Evolutionary conservation across 495 filamentous ascomycete genomes (phyloP).

Genomic region (Eremomyces bilateralis): DNA sequence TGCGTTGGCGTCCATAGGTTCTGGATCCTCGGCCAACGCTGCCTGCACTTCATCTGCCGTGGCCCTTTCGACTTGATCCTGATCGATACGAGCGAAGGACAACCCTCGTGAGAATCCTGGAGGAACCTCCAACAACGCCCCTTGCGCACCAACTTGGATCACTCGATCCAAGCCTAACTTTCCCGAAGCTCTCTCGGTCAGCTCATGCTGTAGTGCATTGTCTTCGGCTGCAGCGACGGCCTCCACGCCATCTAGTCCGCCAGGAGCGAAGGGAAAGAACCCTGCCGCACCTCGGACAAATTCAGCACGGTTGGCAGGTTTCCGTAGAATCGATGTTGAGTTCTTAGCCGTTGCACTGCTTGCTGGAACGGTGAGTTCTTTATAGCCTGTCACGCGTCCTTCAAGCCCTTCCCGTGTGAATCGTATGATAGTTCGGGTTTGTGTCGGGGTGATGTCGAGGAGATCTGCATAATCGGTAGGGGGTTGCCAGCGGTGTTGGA

Average conservation of each 20-base stretch:
- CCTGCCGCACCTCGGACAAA: conserved; percentile 91
- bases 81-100: too few relatives aligned
- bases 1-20: conserved; percentile 20
- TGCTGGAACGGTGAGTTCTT: conserved; percentile 81
- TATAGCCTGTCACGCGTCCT: conserved; percentile 82
- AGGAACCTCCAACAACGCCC: conserved; percentile 57
- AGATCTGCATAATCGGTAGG: conserved; percentile 54
- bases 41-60: conserved; percentile 41
- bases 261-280: conserved; percentile 89
- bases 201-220: conserved; percentile 25
- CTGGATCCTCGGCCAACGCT: conserved; percentile 46
- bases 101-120: conserved; percentile 70
- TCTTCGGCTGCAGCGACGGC: conserved; percentile 57
- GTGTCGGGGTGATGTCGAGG: conserved; percentile 72
- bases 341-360: conserved; percentile 86
- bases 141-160: conserved; percentile 57
- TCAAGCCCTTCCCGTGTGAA: conserved; percentile 86
- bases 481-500: conserved; percentile 83
- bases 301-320: conserved; percentile 70
- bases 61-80: conserved; percentile 44
- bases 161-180: conserved; percentile 45
- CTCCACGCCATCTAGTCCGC: conserved; percentile 74
- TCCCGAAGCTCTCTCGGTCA: conserved; percentile 13
- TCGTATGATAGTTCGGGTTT: conserved; percentile 77
- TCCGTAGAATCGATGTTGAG: conserved; percentile 73